Base-by-base conservation (phyloP, 2,329 filamentous ascomycete species). In the Fusarium goolgardi region DNA sequence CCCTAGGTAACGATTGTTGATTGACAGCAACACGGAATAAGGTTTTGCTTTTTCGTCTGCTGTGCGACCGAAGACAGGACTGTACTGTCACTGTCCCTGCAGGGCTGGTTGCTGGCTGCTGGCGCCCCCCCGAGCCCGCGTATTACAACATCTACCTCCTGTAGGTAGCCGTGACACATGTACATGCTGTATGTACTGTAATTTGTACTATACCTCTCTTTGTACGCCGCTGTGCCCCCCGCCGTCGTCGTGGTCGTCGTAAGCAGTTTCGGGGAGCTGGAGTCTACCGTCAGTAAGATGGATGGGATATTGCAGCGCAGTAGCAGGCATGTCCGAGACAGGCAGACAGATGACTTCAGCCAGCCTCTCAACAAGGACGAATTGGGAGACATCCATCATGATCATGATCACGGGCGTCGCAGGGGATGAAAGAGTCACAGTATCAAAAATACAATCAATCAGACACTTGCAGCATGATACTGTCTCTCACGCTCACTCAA, bases 241-340 rank as follows among this genome's bases (percentile, higher is more conserved):
- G 27, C 11, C 27, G 27, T 29, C 9, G 27, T 29, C 46, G 46
- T 61, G 25, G 51, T 53, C 44, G 59, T 66, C 57, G 70, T 72
- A 45, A 67, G 63, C 70, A 50, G 54, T 49, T 50, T 43, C 34
- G 29, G 39, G 25, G 41, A 54, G 55, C 32, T 53, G 51, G 49
- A 44, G 57, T 39, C 27, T 55, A 34, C 65, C 61, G 58, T 34
- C 46, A 61, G 61, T 39, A 49, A 61, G 61, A 59, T 43, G 23
- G 21, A 43, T 43, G 40, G 23, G 10, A 43, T 55, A 52, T 64
- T 64, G 41, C 53, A 41, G 45, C 34, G 21, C 44, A 39, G 21
- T 25, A 20, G 37, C 43, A 63, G 50, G 60, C 44, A 64, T 53
- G 60, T 63, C 71, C 69, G 71, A 73, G 68, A 73, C 71, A 72